Percentiles rank a stretch among this genome's conserved stretches.
These are phyloP conservation scores for Tulasnella sp. DNA, from an alignment of 768 basidiomycete genomes.

Conservation along the genomic window DNA sequence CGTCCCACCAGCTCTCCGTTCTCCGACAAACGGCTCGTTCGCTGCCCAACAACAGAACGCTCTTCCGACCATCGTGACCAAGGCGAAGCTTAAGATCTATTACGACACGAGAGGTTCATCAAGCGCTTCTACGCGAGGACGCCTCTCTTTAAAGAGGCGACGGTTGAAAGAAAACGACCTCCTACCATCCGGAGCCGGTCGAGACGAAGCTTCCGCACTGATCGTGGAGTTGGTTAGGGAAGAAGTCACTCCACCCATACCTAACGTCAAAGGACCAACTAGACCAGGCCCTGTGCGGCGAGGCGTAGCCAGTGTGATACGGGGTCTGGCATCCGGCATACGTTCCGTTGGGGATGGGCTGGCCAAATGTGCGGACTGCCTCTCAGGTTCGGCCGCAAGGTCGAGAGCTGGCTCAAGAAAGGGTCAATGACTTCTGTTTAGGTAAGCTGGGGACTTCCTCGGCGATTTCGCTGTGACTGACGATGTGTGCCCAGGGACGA, in stretches of 20 bases:
- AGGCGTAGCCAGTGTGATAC: conserved; percentile 3
- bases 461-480: neutral
- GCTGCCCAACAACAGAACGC: neutral
- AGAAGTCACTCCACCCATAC: conserved; percentile 1
- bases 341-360: conserved; percentile 18
- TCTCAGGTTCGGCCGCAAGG: conserved; percentile 4
- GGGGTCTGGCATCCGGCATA: neutral
- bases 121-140: neutral
- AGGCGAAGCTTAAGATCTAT: conserved; percentile 17
- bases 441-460: neutral
- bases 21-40: conserved; percentile 2
- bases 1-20: neutral
- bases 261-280: neutral
- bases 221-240: conserved; percentile 21
- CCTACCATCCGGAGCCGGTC: conserved; percentile 14
- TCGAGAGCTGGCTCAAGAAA: conserved; percentile 7
- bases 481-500: neutral
- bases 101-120: conserved; percentile 7
- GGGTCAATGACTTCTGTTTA: neutral
- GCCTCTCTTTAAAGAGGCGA: neutral
- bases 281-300: neutral
- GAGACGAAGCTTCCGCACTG: conserved; percentile 21
- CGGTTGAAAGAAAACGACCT: conserved; percentile 23
- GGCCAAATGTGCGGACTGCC: conserved; percentile 14
- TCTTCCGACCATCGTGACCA: neutral